Percentiles rank a stretch among this genome's conserved stretches.
Conservation (phyloP, 495 filamentous ascomycete species). For the Aspergillus carlsbadensis region DNA sequence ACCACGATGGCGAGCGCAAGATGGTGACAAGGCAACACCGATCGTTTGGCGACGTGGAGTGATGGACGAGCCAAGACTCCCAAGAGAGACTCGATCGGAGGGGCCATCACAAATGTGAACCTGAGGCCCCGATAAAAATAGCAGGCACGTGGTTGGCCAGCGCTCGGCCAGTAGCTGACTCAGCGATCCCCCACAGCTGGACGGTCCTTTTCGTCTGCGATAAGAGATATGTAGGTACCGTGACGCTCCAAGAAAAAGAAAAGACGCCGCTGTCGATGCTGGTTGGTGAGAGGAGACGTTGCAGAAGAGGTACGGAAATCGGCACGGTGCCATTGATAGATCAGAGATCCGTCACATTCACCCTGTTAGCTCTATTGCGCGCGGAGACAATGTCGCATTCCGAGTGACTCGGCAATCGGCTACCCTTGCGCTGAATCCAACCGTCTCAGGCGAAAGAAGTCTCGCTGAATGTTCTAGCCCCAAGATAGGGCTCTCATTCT, state of each 20-base stretch:
- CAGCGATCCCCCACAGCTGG: constrained; percentile 17
- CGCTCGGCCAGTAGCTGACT: constrained; percentile 6
- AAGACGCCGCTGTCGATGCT: constrained; percentile 5
- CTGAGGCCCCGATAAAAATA: constrained; percentile 17
- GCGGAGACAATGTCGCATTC: constrained; percentile 3
- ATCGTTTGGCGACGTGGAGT: neutral
- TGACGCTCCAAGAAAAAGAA: constrained; percentile 10
- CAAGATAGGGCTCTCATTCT: neutral
- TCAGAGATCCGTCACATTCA: neutral
- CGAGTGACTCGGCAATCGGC: constrained; percentile 14
- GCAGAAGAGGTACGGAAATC: neutral
- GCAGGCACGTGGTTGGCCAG: constrained; percentile 21
- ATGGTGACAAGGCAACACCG: neutral
- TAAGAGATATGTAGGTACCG: too few species aligned
- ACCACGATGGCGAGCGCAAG: neutral
- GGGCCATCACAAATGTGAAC: neutral
- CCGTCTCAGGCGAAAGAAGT: neutral
- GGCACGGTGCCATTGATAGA: neutral
- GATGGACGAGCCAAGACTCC: neutral
- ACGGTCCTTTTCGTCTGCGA: constrained; percentile 6
- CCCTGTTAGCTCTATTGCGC: neutral
- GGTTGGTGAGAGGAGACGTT: neutral
- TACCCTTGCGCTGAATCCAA: neutral
- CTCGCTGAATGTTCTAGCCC: constrained; percentile 5
- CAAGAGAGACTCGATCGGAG: neutral